Percentiles rank a stretch among this genome's conserved stretches.
These are phyloP conservation scores for Oropetium thomaeum DNA, from an alignment of 176 grass and related monocot genomes.

Conservation along the genomic window DNA sequence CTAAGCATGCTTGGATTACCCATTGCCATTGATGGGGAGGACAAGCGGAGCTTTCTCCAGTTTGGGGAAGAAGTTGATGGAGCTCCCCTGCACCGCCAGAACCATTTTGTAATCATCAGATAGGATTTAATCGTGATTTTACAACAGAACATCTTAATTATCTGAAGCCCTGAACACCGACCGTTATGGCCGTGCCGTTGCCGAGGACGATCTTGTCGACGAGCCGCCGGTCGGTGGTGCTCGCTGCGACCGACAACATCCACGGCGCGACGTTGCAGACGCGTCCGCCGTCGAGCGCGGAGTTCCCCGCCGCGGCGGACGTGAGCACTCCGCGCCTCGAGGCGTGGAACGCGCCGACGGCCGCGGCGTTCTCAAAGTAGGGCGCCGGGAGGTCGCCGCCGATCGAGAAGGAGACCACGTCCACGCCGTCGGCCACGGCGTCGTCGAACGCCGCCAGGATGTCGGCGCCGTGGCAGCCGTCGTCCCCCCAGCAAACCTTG, in stretches of 20 bases:
- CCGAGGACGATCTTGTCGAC: slow-evolving; percentile 1
- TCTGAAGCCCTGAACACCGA: neutral
- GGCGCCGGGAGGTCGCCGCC: neutral
- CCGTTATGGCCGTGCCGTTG: neutral
- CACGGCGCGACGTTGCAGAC: slow-evolving; percentile 44
- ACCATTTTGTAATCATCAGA: no score
- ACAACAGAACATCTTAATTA: neutral
- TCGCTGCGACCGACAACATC: neutral
- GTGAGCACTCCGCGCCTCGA: slow-evolving; percentile 6
- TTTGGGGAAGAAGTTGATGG: slow-evolving; percentile 11
- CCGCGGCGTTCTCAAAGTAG: neutral
- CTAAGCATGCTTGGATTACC: neutral
- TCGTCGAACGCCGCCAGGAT: slow-evolving; percentile 43
- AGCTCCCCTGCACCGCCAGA: neutral
- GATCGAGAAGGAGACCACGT: slow-evolving; percentile 24
- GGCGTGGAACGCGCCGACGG: slow-evolving; percentile 41
- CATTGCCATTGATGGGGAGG: neutral
- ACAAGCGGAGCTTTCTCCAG: neutral
- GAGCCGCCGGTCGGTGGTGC: neutral
- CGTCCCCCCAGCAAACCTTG: slow-evolving; percentile 35
- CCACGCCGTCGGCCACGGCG: slow-evolving; percentile 43
- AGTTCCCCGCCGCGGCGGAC: slow-evolving; percentile 28
- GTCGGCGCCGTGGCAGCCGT: neutral
- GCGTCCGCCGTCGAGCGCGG: fast-evolving
- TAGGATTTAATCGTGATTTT: no score